A percentile compares a stretch with the other conserved stretches of the same genome.
Evolutionary conservation across 1,284 basidiomycete genomes (phyloP).

Genomic region (Sanghuangporus weigelae): DNA sequence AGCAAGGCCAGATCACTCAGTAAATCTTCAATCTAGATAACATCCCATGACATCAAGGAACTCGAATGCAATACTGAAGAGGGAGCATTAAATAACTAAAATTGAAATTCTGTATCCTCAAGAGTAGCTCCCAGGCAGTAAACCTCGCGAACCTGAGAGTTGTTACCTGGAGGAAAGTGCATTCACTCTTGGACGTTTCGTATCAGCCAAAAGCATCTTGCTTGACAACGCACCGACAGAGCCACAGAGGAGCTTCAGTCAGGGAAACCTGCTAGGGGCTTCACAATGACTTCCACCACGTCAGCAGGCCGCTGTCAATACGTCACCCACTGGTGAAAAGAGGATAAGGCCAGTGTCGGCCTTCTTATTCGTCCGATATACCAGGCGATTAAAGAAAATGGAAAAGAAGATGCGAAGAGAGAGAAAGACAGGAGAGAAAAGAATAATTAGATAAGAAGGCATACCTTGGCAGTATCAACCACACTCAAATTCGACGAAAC

Average conservation of each 20-base stretch:
- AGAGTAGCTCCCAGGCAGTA: conserved; percentile 80
- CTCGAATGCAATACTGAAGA: no score
- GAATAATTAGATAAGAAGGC: conserved; percentile 27
- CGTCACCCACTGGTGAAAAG: conserved; percentile 57
- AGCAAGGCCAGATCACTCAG: background rate
- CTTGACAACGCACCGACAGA: conserved; percentile 31
- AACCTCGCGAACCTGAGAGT: conserved; percentile 68
- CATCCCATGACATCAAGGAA: no score
- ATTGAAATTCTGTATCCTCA: conserved; percentile 45
- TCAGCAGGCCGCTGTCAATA: conserved; percentile 23
- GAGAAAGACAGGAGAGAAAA: conserved; percentile 13
- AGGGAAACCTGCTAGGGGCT: conserved; percentile 52
- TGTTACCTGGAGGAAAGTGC: conserved; percentile 57
- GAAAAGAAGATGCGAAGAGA: no score
- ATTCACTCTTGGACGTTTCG: conserved; percentile 76
- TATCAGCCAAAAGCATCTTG: conserved; percentile 72
- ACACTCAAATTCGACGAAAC: conserved; percentile 50
- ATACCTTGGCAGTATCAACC: conserved; percentile 47
- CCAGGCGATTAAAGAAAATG: conserved; percentile 17
- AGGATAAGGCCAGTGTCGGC: conserved; percentile 65
- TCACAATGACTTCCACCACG: conserved; percentile 26
- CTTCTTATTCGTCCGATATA: conserved; percentile 78
- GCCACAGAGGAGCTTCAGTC: conserved; percentile 22
- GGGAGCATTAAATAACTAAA: conserved; percentile 21
- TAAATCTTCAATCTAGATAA: background rate